These are phyloP conservation scores for Colletotrichum echinochloae DNA, from an alignment of 2,329 filamentous ascomycete species.

Conservation along the genomic window DNA sequence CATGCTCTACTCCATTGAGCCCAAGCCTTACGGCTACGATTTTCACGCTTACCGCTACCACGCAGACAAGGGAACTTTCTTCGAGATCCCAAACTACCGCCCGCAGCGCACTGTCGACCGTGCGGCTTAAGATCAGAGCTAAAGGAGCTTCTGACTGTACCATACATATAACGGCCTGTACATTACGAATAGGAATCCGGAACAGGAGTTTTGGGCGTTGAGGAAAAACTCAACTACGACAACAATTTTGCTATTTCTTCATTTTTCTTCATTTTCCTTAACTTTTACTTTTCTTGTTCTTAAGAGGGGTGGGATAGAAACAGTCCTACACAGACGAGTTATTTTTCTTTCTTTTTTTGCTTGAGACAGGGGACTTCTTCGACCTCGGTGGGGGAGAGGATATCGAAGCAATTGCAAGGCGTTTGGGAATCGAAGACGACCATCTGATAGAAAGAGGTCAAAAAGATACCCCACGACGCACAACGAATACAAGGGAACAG, in stretches of 20 bases:
- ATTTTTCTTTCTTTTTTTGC: not conserved
- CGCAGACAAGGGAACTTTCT: constrained; percentile 80
- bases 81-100: constrained; percentile 86
- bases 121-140: constrained; percentile 46
- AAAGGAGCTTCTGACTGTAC: constrained; percentile 16
- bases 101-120: constrained; percentile 69
- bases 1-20: constrained; percentile 94
- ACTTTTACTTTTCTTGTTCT: not conserved
- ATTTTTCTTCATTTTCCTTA: too few species aligned
- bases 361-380: constrained; percentile 22
- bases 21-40: constrained; percentile 96
- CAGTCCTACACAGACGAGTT: constrained; percentile 13
- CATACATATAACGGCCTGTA: constrained; percentile 36
- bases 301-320: constrained; percentile 12
- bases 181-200: constrained; percentile 29
- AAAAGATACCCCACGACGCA: constrained; percentile 39
- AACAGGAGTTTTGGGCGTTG: constrained; percentile 32
- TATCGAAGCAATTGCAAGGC: constrained; percentile 38
- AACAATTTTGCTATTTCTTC: constrained; percentile 18
- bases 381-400: constrained; percentile 19
- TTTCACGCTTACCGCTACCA: constrained; percentile 97
- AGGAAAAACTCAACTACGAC: constrained; percentile 34
- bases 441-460: constrained; percentile 31
- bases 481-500: constrained; percentile 14
- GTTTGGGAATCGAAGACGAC: constrained; percentile 40